Base-by-base conservation (phyloP, 2,329 filamentous ascomycete genomes). In the Cercospora nicotianae region DNA sequence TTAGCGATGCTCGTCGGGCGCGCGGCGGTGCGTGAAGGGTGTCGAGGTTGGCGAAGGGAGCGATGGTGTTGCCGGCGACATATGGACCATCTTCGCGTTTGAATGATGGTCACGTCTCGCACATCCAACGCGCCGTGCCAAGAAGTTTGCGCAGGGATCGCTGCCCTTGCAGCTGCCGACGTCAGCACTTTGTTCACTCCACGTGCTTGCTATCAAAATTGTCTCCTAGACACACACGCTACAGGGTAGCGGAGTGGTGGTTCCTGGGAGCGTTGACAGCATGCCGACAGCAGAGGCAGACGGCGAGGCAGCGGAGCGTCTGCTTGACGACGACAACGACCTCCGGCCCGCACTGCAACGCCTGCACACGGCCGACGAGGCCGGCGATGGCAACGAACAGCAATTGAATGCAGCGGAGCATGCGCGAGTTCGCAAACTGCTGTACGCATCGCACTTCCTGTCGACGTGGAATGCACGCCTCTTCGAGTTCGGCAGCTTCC, bases 401-500 rank as follows among this genome's bases (percentile, higher is more conserved):
- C 36, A 42, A n/a, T 16, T 42, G 3, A n/a, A n/a, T n/a, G 36
- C 36, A 6, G 16, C 36, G 36, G 36, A 42, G 36, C 36, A 42
- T 6, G 36, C 36, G 36, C 36, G 16, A 8, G 36, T 42, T 16
- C 16, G 36, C 18, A 16, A 26, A 18, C 59, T 30, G 59, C 76
- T 85, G 5, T 85, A 83, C 70, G 60, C 77, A 16, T 84, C 83
- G 0, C 83, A 85, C 64, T 79, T 80, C 36, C 78, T 84, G 1
- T 83, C 82, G 0, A 80, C 82, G 4, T 85, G 83, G 83, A 85
- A 84, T 68, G 80, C 81, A 1, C 78, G 83, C 20, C 75, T 79
- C 1, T 84, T 84, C 72, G 83, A 85, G 70, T 84, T 85, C 67
- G 82, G 81, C 36, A 80, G 82, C n/a, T 80, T 84, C 12, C 77